A percentile compares a stretch with the other conserved stretches of the same genome.
Conservation (phyloP, 306 rosid species). For the Trifolium fragiferum region DNA sequence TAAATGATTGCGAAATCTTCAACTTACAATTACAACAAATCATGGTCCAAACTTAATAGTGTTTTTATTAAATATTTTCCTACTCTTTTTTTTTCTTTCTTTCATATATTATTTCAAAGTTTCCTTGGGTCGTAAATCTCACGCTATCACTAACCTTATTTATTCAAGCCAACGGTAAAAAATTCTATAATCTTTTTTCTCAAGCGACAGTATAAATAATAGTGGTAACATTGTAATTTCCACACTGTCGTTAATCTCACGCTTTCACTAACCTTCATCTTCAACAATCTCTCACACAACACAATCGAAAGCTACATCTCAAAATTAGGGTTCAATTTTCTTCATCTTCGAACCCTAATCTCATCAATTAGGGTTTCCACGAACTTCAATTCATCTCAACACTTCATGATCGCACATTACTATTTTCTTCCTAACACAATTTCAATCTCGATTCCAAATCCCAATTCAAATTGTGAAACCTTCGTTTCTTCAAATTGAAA, state of each 20-base stretch:
- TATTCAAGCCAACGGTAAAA: no score
- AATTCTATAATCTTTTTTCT: no score
- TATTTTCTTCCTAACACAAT: not conserved
- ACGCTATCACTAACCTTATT: no score
- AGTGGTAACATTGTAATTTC: not conserved
- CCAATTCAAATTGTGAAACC: not conserved
- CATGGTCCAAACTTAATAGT: no score
- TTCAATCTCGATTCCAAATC: slow-evolving; percentile 7
- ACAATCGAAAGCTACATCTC: slow-evolving; percentile 5
- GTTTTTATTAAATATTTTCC: no score
- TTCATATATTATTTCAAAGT: no score
- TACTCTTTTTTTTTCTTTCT: no score
- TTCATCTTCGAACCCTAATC: slow-evolving; percentile 38
- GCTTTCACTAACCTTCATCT: not conserved
- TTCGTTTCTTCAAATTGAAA: not conserved
- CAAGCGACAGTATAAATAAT: no score
- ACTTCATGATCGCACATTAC: slow-evolving; percentile 39
- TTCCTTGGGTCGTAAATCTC: no score
- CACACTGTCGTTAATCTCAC: slow-evolving; percentile 12
- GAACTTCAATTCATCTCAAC: not conserved
- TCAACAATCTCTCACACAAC: not conserved
- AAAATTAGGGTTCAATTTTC: slow-evolving; percentile 39
- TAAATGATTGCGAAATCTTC: no score
- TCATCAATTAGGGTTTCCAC: slow-evolving; percentile 21
- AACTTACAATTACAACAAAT: no score